Percentiles rank a stretch among this genome's conserved stretches.
Evolutionary conservation across 2,329 filamentous ascomycete genomes (phyloP).

Genomic region (Tolypocladium tropicale): DNA sequence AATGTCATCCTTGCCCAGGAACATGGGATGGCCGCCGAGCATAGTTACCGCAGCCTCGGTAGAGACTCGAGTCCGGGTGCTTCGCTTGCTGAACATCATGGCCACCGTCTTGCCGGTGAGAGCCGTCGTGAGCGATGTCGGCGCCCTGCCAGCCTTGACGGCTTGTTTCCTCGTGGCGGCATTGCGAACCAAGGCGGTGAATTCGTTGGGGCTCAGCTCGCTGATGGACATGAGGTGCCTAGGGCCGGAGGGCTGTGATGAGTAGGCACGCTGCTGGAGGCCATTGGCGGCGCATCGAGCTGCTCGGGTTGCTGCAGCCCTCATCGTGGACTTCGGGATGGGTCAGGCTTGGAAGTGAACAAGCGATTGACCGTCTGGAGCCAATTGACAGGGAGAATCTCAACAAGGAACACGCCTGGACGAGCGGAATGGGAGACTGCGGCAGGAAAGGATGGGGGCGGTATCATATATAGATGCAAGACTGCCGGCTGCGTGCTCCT

Average conservation of each 20-base stretch:
- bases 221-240: constrained; percentile 88
- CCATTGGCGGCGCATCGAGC: constrained; percentile 22
- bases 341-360: background rate
- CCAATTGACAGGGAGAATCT: background rate
- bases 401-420: background rate
- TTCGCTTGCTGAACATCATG: constrained; percentile 95
- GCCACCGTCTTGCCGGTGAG: constrained; percentile 74
- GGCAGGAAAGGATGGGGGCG: background rate
- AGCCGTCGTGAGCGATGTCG: constrained; percentile 46
- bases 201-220: constrained; percentile 71
- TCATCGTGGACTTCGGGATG: constrained; percentile 16
- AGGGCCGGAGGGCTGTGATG: constrained; percentile 32
- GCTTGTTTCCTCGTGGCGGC: constrained; percentile 65
- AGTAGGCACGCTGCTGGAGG: constrained; percentile 33
- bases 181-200: constrained; percentile 74
- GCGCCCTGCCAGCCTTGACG: constrained; percentile 55
- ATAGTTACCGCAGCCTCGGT: constrained; percentile 85
- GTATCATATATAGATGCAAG: background rate
- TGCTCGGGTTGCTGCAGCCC: constrained; percentile 19
- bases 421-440: background rate
- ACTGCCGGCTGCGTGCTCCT: background rate
- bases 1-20: constrained; percentile 90
- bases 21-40: constrained; percentile 92
- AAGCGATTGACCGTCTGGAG: background rate
- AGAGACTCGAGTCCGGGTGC: constrained; percentile 84